A percentile compares a stretch with the other conserved stretches of the same genome.
phyloP scores from a whole-genome alignment of 495 filamentous ascomycete genomes.

The Hypoxylon subgilvum region DNA sequence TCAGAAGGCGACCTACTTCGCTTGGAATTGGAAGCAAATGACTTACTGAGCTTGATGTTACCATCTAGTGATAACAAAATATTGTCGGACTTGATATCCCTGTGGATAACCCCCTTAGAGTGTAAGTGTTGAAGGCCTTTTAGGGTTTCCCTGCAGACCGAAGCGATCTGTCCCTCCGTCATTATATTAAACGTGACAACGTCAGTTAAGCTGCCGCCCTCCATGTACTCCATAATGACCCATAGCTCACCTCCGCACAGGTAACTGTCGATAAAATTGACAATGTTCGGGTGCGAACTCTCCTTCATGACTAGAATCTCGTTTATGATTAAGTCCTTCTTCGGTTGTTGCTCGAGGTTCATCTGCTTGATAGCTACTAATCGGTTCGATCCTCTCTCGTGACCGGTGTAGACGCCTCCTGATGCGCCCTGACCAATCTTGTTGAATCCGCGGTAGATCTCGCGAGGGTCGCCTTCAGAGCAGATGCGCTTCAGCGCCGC shows the following conservation, averaged over 20 bases:
- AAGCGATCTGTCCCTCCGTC: constrained; percentile 95
- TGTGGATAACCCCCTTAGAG: constrained; percentile 96
- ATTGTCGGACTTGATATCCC: constrained; percentile 99
- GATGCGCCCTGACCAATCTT: constrained; percentile 99
- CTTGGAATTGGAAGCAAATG: neutral
- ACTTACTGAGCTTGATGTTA: constrained; percentile 96
- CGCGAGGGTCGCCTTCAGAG: constrained; percentile 83
- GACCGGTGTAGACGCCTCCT: constrained; percentile 92
- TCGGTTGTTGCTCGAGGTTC: constrained; percentile 97
- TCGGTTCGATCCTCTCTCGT: constrained; percentile 78
- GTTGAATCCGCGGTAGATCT: constrained; percentile 82
- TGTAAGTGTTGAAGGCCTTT: constrained; percentile 93
- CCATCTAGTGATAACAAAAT: constrained; percentile 93
- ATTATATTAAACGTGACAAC: constrained; percentile 99
- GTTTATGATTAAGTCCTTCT: constrained; percentile 99
- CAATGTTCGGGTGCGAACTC: constrained; percentile 96
- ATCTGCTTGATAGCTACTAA: constrained; percentile 99
- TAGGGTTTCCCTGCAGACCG: constrained; percentile 91
- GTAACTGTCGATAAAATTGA: constrained; percentile 98
- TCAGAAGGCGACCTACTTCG: constrained; percentile 40
- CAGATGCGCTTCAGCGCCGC: constrained; percentile 85
- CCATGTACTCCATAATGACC: constrained; percentile 99
- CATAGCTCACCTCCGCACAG: constrained; percentile 87
- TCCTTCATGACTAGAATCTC: constrained; percentile 99
- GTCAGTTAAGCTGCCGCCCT: constrained; percentile 95